Percentiles rank a stretch among this genome's conserved stretches.
These are phyloP conservation scores for Termitomyces sp. DNA, from an alignment of 768 basidiomycete genomes.

Conservation along the genomic window DNA sequence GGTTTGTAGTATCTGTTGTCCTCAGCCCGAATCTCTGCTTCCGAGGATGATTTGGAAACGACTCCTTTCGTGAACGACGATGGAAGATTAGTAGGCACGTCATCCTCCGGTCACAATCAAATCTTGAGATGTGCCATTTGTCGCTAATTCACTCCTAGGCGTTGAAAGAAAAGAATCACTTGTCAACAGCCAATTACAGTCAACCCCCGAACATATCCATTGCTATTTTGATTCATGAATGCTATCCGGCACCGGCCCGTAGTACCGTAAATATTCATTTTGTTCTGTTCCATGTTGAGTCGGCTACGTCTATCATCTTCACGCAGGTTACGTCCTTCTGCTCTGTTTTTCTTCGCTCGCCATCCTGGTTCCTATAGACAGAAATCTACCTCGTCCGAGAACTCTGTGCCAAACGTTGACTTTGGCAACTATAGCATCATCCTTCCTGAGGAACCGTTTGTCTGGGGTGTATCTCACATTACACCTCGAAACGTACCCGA, in stretches of 20 bases:
- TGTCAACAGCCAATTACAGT: too few species aligned
- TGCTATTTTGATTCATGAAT: too few species aligned
- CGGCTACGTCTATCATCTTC: neutral
- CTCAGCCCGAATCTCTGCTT: too few species aligned
- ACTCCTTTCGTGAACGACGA: too few species aligned
- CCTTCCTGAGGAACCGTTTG: conserved; percentile 58
- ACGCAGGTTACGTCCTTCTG: neutral
- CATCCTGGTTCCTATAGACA: neutral
- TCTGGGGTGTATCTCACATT: conserved; percentile 62
- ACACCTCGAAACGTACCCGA: conserved; percentile 49
- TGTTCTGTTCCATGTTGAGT: neutral
- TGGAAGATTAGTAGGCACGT: too few species aligned
- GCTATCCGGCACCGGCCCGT: neutral
- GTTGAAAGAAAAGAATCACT: too few species aligned
- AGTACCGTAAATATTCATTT: neutral
- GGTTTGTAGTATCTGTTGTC: too few species aligned
- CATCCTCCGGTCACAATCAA: too few species aligned
- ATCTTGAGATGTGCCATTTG: too few species aligned
- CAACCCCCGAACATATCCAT: too few species aligned
- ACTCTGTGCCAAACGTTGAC: conserved; percentile 19
- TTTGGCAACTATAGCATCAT: conserved; percentile 57
- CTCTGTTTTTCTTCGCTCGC: neutral
- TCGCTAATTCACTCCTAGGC: too few species aligned
- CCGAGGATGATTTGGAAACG: too few species aligned
- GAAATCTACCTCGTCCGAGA: neutral